Percentiles rank a stretch among this genome's conserved stretches.
Conservation (phyloP, 2,329 filamentous ascomycete species). For the Fusarium verticillioides region DNA sequence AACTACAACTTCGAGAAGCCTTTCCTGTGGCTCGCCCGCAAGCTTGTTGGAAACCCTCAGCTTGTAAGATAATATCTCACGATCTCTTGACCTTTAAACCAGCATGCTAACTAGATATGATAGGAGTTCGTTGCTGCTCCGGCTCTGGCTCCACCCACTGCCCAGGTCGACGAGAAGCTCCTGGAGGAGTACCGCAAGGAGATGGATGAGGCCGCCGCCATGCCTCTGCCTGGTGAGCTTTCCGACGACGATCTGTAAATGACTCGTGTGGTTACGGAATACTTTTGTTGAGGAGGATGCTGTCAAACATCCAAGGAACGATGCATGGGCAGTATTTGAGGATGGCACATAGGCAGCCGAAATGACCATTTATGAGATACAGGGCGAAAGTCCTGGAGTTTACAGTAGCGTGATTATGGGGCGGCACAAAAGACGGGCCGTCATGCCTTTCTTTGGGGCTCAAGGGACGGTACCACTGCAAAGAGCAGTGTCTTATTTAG, state of each 20-base stretch:
- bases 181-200: slow-evolving; percentile 87
- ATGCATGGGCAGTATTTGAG: slow-evolving; percentile 43
- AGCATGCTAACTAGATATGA: slow-evolving; percentile 42
- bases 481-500: slow-evolving; percentile 45
- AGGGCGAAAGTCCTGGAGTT: slow-evolving; percentile 48
- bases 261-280: slow-evolving; percentile 44
- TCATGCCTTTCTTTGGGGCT: slow-evolving; percentile 47
- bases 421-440: slow-evolving; percentile 47
- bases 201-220: slow-evolving; percentile 81
- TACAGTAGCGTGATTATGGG: slow-evolving; percentile 52
- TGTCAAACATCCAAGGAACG: slow-evolving; percentile 36
- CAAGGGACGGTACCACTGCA: slow-evolving; percentile 49
- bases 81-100: background rate
- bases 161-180: slow-evolving; percentile 85
- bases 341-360: slow-evolving; percentile 48
- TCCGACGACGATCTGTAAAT: slow-evolving; percentile 76
- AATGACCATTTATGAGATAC: slow-evolving; percentile 54
- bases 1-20: slow-evolving; percentile 99
- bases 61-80: slow-evolving; percentile 31
- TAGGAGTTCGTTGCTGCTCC: slow-evolving; percentile 97
- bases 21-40: slow-evolving; percentile 98
- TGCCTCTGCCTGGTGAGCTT: slow-evolving; percentile 95
- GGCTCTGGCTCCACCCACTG: slow-evolving; percentile 93
- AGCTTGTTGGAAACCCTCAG: slow-evolving; percentile 91
- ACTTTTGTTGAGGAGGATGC: slow-evolving; percentile 47